phyloP scores from a whole-genome alignment of 805 yeast species.

The Debaryomyces castellii region DNA sequence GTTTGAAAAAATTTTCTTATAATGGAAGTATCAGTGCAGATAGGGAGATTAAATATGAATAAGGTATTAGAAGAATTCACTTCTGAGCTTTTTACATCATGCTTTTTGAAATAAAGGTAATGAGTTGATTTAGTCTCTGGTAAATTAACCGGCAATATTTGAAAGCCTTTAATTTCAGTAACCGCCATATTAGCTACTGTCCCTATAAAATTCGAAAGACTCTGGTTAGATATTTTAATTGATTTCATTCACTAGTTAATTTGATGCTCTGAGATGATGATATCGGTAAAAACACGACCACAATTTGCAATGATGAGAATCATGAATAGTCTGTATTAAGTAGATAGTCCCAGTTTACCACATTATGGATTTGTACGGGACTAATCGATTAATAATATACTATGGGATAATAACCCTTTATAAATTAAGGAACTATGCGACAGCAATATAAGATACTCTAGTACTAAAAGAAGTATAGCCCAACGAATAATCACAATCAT shows the following conservation, averaged over 20 bases:
- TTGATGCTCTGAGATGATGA: neutral
- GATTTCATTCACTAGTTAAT: neutral
- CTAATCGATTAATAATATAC: too few species aligned
- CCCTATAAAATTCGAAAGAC: neutral
- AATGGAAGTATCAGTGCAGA: conserved; percentile 50
- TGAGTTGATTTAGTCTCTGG: conserved; percentile 45
- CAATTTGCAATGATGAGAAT: neutral
- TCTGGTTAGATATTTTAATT: neutral
- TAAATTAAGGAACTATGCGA: too few species aligned
- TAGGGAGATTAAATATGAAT: conserved; percentile 78
- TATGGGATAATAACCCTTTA: too few species aligned
- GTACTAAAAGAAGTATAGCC: too few species aligned
- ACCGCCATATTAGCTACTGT: conserved; percentile 9
- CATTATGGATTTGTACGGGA: too few species aligned
- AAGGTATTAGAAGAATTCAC: conserved; percentile 44
- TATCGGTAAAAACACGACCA: neutral
- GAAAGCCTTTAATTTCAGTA: conserved; percentile 58
- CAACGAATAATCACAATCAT: too few species aligned
- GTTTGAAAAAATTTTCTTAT: conserved; percentile 58
- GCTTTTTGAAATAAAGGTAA: conserved; percentile 67
- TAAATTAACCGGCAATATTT: conserved; percentile 48
- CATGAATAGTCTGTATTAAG: too few species aligned
- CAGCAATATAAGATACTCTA: too few species aligned
- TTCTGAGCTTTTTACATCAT: conserved; percentile 37
- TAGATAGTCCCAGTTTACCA: too few species aligned